Conservation (phyloP, 345 rosid species). For the Pugionium cornutum region DNA sequence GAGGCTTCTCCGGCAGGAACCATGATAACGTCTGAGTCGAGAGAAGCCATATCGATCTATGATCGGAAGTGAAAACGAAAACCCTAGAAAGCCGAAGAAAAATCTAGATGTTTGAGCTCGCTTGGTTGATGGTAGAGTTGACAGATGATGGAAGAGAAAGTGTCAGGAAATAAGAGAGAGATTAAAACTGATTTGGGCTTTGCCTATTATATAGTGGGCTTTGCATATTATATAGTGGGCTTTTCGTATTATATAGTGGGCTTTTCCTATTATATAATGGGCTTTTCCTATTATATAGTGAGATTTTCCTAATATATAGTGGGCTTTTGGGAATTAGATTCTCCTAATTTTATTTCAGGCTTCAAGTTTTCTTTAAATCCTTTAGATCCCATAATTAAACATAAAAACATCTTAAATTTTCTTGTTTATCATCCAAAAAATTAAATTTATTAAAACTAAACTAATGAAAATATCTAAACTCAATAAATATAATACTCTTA, state of each 20-base stretch:
- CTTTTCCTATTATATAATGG: no score
- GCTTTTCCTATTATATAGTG: no score
- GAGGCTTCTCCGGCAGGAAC: conserved; percentile 73
- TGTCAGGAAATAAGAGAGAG: no score
- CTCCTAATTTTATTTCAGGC: background rate
- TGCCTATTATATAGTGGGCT: background rate
- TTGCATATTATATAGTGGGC: no score
- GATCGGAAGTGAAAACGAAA: conserved; percentile 20
- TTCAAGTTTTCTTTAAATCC: background rate
- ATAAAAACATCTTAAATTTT: background rate
- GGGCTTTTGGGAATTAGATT: background rate
- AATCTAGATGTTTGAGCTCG: background rate
- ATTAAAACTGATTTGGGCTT: background rate
- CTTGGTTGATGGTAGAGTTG: background rate
- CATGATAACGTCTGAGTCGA: conserved; percentile 86
- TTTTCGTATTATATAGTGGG: no score
- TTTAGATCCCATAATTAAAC: background rate
- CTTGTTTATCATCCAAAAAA: background rate
- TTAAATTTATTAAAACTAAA: no score
- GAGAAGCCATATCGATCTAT: conserved; percentile 60
- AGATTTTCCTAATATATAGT: no score
- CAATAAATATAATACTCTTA: no score
- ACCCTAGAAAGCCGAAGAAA: conserved; percentile 19
- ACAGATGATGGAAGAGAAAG: background rate
- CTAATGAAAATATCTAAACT: no score